A percentile compares a stretch with the other conserved stretches of the same genome.
These are phyloP conservation scores for Daldinia eschscholtzii DNA, from an alignment of 2,329 filamentous ascomycete genomes.

Conservation along the genomic window DNA sequence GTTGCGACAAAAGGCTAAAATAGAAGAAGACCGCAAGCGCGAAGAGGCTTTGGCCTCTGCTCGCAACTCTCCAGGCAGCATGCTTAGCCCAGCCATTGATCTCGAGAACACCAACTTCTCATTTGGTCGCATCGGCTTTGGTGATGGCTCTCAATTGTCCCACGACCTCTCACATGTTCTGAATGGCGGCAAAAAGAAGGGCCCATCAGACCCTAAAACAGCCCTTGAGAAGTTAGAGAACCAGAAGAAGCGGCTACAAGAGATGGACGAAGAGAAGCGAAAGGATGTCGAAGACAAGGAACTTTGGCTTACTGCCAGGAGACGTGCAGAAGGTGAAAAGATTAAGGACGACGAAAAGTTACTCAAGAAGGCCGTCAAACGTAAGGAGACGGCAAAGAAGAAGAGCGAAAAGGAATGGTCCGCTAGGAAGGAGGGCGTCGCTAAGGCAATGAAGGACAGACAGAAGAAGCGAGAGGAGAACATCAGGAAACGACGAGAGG, in stretches of 20 bases:
- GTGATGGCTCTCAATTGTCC: conserved; percentile 84
- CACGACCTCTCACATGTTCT: conserved; percentile 73
- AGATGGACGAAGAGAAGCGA: conserved; percentile 82
- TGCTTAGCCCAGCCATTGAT: conserved; percentile 68
- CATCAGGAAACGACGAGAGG: conserved; percentile 78
- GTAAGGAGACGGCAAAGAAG: conserved; percentile 89
- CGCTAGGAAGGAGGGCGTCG: conserved; percentile 78
- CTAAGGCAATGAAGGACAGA: conserved; percentile 80
- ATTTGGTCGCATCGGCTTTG: conserved; percentile 92
- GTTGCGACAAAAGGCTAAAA: conserved; percentile 78
- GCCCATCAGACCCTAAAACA: conserved; percentile 85
- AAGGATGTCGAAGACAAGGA: conserved; percentile 94
- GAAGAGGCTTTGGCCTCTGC: conserved; percentile 72
- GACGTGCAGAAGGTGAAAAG: conserved; percentile 88
- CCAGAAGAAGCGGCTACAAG: conserved; percentile 83
- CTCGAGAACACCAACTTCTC: conserved; percentile 77
- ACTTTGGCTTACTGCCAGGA: conserved; percentile 90
- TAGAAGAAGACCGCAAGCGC: conserved; percentile 79
- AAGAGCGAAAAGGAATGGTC: conserved; percentile 93
- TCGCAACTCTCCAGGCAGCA: conserved; percentile 69
- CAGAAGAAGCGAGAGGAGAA: conserved; percentile 88
- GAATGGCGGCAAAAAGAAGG: conserved; percentile 80
- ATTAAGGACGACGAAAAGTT: conserved; percentile 87
- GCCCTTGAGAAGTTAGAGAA: conserved; percentile 88
- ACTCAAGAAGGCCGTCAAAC: conserved; percentile 94